phyloP scores from a whole-genome alignment of 108 stramenopile genomes.

The Parmales sp. region DNA sequence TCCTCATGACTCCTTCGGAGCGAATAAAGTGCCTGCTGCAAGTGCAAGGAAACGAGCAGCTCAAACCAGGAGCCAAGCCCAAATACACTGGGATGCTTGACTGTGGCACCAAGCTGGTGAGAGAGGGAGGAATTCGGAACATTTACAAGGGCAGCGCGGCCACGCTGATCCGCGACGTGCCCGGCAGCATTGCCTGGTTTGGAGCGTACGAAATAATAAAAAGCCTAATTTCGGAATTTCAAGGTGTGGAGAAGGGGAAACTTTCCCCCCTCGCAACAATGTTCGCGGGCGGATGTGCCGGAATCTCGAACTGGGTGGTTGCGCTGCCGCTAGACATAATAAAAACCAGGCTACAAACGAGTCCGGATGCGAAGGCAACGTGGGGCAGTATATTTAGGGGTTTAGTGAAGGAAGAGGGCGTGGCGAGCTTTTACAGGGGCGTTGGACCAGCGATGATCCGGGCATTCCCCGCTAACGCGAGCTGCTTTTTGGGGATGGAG shows the following conservation, averaged over 20 bases:
- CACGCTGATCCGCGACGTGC: constrained; percentile 73
- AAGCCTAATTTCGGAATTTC: constrained; percentile 40
- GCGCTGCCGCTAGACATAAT: constrained; percentile 75
- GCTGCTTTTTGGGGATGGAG: constrained; percentile 81
- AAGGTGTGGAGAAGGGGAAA: constrained; percentile 44
- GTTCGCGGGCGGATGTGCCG: constrained; percentile 72
- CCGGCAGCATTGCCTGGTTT: constrained; percentile 76
- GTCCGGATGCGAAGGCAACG: constrained; percentile 43
- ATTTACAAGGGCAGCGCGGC: constrained; percentile 64
- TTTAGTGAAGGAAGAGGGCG: constrained; percentile 66
- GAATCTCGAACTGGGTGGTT: constrained; percentile 73
- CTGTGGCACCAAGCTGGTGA: constrained; percentile 45
- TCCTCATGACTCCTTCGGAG: constrained; percentile 72
- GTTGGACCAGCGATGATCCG: constrained; percentile 69
- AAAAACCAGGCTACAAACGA: constrained; percentile 71
- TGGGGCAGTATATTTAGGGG: no score
- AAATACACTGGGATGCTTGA: constrained; percentile 63
- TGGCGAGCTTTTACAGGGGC: constrained; percentile 66
- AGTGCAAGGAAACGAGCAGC: constrained; percentile 47
- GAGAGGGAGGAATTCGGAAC: constrained; percentile 58
- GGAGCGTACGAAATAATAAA: constrained; percentile 67
- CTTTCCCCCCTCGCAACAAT: constrained; percentile 53
- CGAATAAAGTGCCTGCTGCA: constrained; percentile 83
- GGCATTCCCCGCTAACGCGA: constrained; percentile 88
- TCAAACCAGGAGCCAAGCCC: constrained; percentile 35